Base-by-base conservation (phyloP, 495 filamentous ascomycete genomes). In the Parathielavia hyrcaniae region DNA sequence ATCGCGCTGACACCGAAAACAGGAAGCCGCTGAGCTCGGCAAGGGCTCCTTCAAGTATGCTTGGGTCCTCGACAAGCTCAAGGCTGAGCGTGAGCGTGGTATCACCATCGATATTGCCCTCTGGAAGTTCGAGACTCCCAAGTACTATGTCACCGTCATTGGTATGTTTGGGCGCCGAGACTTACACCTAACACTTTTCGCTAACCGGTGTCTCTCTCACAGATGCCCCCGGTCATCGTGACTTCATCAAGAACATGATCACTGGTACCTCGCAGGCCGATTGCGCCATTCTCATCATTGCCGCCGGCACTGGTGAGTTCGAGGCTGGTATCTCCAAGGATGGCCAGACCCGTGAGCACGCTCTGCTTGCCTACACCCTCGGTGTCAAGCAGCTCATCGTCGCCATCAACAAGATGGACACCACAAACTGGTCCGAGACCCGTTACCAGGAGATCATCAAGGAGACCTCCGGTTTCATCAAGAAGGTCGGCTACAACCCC, bases 231-330 rank as follows among this genome's bases (percentile, higher is more conserved):
- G 93, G 93, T 79, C 93, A 98, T 81, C 93, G 93, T 90, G 93
- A 98, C 75, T 98, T 98, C 83, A 98, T 98, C 89, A 98, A 98
- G 93, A 97, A 96, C 88, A 98, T 98, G 93, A 98, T 97, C 83
- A 97, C 93, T 81, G 93, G 93, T 88, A 97, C 93, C 71, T 97
- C 93, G 74, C 93, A 97, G 84, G 95, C 95, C 71, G 93, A 98
- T 74, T 97, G 91, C 80, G 93, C 95, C 71, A 89, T 98, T 78
- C 92, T 98, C 84, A 97, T 98, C 82, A 98, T 98, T 80, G 93
- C 92, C 69, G 91, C 93, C 71, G 93, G 93, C 81, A 96, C 91
- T 88, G 93, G 93, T 96, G 93, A 98, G 83, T 98, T 98, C 85
- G 93, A 98, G 86, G 93, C 93, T 87, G 93, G 93, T 97, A 98